Evolutionary conservation across 805 yeast genomes (phyloP).

Genomic region (Soucietia sequanensis): DNA sequence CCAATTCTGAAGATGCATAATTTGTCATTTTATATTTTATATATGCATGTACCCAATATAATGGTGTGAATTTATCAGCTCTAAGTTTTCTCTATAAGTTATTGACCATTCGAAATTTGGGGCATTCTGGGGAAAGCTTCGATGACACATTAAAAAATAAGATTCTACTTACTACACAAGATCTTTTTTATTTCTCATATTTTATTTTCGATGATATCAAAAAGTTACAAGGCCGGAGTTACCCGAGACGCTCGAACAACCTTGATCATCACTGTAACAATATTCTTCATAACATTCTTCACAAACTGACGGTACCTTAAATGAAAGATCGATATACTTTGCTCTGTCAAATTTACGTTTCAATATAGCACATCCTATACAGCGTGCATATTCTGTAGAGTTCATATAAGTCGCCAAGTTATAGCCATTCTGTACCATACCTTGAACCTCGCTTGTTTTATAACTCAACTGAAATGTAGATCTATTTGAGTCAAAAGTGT

Average conservation of each 20-base stretch:
- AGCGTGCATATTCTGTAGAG: slow-evolving; percentile 41
- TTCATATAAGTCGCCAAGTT: slow-evolving; percentile 48
- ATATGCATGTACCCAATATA: too few species aligned
- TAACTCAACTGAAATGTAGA: slow-evolving; percentile 61
- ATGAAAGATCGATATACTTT: too few species aligned
- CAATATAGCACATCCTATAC: slow-evolving; percentile 57
- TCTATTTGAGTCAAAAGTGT: slow-evolving; percentile 47
- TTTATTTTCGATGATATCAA: too few species aligned
- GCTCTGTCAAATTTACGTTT: slow-evolving; percentile 52
- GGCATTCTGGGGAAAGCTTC: background rate
- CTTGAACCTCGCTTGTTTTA: slow-evolving; percentile 37
- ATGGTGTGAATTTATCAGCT: too few species aligned
- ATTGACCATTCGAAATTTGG: background rate
- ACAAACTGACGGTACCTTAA: background rate
- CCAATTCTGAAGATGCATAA: background rate
- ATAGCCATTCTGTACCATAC: slow-evolving; percentile 53
- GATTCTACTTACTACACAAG: too few species aligned
- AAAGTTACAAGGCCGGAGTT: too few species aligned
- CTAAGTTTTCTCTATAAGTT: too few species aligned
- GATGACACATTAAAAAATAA: background rate
- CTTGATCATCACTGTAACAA: slow-evolving; percentile 1
- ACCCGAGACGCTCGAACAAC: too few species aligned
- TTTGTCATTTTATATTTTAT: slow-evolving; percentile 2
- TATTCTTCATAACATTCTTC: background rate
- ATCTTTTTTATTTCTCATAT: too few species aligned